These are phyloP conservation scores for Priceomyces castillae DNA, from an alignment of 805 yeast genomes.

Conservation along the genomic window DNA sequence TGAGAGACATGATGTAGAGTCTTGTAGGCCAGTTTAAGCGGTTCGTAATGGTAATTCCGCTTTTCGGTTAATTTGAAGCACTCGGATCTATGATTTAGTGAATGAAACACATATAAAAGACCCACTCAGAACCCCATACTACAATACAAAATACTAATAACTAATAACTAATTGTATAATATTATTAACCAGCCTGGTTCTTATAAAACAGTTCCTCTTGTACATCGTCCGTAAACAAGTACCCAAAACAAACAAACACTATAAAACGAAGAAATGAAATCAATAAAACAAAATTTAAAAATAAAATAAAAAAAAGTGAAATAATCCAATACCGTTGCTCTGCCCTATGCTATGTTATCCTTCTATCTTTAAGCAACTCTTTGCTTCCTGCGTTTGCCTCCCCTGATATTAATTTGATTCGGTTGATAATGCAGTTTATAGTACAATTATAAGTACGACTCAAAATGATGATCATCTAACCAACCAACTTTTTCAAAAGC, in stretches of 20 bases:
- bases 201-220: constrained; percentile 1
- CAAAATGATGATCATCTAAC: constrained; percentile 75
- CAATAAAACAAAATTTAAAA: neutral
- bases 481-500: constrained; percentile 92
- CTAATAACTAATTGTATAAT: neutral
- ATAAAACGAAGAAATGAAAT: constrained; percentile 1
- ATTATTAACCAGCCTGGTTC: neutral
- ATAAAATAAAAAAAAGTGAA: neutral
- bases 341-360: neutral
- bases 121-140: too few relatives aligned
- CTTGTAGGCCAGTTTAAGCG: too few relatives aligned
- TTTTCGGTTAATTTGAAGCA: too few relatives aligned
- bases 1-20: neutral
- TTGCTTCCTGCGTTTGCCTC: neutral
- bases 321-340: constrained; percentile 1
- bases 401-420: neutral
- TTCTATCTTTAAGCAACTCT: constrained; percentile 2
- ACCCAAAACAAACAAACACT: constrained; percentile 2
- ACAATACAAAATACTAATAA: too few relatives aligned
- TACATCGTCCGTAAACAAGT: neutral
- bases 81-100: too few relatives aligned
- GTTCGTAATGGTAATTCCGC: too few relatives aligned
- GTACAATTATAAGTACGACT: constrained; percentile 19
- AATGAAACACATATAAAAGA: too few relatives aligned
- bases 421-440: neutral